These are phyloP conservation scores for Picea engelmannii DNA, from an alignment of 83 land plant genomes.

Conservation along the genomic window DNA sequence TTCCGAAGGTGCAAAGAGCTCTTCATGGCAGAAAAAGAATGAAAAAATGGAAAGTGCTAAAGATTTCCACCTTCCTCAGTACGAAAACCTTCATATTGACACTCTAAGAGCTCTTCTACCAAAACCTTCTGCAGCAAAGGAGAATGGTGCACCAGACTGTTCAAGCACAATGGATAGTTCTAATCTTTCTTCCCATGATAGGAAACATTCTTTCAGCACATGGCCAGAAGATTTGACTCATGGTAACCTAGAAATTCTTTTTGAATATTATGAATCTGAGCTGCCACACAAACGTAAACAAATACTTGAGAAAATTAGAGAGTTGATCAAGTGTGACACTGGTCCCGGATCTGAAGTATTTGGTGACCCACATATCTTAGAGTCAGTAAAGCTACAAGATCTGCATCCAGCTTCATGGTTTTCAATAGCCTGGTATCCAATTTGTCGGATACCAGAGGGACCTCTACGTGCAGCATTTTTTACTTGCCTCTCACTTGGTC, in stretches of 20 bases:
- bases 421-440: constrained; percentile 78
- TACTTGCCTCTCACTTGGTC: constrained; percentile 69
- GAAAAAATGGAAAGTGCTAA: background rate
- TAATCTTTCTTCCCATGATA: too few species aligned
- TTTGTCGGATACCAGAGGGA: constrained; percentile 67
- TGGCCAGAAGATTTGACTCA: background rate
- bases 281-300: constrained; percentile 44
- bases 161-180: too few species aligned
- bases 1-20: background rate
- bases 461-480: constrained; percentile 61
- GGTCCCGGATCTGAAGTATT: constrained; percentile 9
- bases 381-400: constrained; percentile 9
- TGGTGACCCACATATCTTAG: constrained; percentile 32
- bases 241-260: constrained; percentile 32
- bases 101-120: constrained; percentile 8
- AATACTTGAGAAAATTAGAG: constrained; percentile 37
- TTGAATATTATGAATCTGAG: constrained; percentile 55
- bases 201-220: background rate
- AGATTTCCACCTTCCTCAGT: constrained; percentile 5
- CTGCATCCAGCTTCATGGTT: constrained; percentile 51
- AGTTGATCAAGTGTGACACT: constrained; percentile 21
- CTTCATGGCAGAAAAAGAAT: background rate
- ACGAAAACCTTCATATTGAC: constrained; percentile 12
- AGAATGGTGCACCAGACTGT: background rate
- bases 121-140: too few species aligned